phyloP scores from a whole-genome alignment of 2,329 filamentous ascomycete species.

The Dothistroma septosporum region DNA sequence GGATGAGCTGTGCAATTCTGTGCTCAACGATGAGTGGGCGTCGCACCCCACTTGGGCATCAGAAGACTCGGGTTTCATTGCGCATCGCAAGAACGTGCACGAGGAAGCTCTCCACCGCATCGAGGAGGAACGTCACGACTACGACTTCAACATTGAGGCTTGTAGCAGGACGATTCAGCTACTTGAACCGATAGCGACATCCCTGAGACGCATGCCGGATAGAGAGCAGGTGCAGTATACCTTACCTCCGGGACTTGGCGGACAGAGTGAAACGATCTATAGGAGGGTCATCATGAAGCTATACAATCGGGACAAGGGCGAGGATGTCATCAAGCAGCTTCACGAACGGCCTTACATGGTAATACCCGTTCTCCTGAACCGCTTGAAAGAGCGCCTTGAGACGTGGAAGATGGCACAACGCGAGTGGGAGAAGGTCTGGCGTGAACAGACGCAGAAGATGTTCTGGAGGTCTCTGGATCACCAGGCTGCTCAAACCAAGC shows the following conservation, averaged over 20 bases:
- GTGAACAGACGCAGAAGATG: constrained; percentile 87
- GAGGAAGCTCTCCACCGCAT: constrained; percentile 94
- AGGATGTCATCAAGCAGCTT: constrained; percentile 80
- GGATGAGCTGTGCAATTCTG: constrained; percentile 87
- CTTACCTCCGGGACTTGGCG: constrained; percentile 78
- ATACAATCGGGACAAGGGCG: constrained; percentile 79
- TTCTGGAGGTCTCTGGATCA: constrained; percentile 96
- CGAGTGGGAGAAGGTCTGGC: constrained; percentile 99
- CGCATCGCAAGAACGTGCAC: constrained; percentile 91
- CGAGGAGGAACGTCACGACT: constrained; percentile 96
- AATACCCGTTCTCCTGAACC: constrained; percentile 79
- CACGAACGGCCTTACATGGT: constrained; percentile 80
- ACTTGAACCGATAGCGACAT: constrained; percentile 87
- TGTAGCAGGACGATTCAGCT: constrained; percentile 94
- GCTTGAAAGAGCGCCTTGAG: constrained; percentile 92
- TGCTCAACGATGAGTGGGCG: constrained; percentile 97
- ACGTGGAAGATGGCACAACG: constrained; percentile 96
- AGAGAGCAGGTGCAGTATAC: constrained; percentile 66
- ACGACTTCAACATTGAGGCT: constrained; percentile 96
- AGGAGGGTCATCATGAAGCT: constrained; percentile 97
- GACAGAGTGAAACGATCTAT: constrained; percentile 93
- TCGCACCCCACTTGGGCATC: constrained; percentile 98
- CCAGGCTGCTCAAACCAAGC: constrained; percentile 86
- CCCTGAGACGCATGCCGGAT: constrained; percentile 71
- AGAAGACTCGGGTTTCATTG: constrained; percentile 95